These are phyloP conservation scores for Claviceps sp. DNA, from an alignment of 2,329 filamentous ascomycete genomes.

Conservation along the genomic window DNA sequence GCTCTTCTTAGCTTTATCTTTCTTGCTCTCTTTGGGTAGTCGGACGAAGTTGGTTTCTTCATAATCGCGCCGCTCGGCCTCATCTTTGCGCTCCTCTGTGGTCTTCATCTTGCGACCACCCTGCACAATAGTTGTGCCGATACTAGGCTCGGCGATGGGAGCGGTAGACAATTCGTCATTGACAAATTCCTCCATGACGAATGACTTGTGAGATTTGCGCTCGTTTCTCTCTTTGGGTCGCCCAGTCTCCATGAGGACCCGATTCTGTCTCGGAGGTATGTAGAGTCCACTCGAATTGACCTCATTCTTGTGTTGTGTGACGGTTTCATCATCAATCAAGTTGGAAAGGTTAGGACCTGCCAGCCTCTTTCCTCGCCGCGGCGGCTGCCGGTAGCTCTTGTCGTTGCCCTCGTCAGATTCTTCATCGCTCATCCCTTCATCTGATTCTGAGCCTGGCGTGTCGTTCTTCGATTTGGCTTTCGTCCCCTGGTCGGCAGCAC, in stretches of 20 bases:
- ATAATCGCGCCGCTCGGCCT: conserved; percentile 70
- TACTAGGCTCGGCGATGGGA: conserved; percentile 74
- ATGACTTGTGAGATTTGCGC: conserved; percentile 56
- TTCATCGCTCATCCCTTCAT: conserved; percentile 24
- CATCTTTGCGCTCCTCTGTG: conserved; percentile 58
- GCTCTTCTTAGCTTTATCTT: conserved; percentile 57
- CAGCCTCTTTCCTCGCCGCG: conserved; percentile 11
- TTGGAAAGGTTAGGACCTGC: conserved; percentile 20
- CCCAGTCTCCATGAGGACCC: conserved; percentile 67
- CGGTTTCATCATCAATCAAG: conserved; percentile 21
- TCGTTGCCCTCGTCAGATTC: conserved; percentile 7
- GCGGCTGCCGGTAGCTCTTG: conserved; percentile 1
- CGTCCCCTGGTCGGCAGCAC: conserved; percentile 18
- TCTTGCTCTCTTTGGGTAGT: conserved; percentile 76
- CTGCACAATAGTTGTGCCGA: conserved; percentile 75
- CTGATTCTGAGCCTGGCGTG: conserved; percentile 5
- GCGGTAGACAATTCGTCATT: conserved; percentile 69
- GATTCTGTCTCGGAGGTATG: conserved; percentile 75
- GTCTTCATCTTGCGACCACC: conserved; percentile 72
- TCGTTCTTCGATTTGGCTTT: conserved; percentile 15
- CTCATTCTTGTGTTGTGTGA: conserved; percentile 14
- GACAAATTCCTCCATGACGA: conserved; percentile 85
- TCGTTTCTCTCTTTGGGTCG: conserved; percentile 46
- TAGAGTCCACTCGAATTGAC: conserved; percentile 57
- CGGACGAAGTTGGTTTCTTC: conserved; percentile 89